phyloP scores from a whole-genome alignment of 2,329 filamentous ascomycete species.

The Ophiostoma piceae region DNA sequence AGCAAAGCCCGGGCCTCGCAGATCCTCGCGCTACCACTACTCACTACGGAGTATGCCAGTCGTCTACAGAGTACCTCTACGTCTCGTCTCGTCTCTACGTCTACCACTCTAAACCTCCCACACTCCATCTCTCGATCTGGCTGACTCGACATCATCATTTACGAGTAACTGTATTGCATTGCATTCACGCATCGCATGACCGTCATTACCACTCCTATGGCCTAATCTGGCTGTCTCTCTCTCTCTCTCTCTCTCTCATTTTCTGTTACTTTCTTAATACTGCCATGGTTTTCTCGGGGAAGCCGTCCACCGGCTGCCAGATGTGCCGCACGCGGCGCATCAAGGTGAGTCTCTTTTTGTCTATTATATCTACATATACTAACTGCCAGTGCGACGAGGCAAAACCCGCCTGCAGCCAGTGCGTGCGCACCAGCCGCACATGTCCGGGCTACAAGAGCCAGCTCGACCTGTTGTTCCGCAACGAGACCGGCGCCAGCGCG shows the following conservation, averaged over 20 bases:
- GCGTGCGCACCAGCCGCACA: conserved; percentile 56
- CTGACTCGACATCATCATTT: too few relatives aligned
- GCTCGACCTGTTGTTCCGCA: conserved; percentile 66
- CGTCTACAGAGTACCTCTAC: too few relatives aligned
- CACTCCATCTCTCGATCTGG: too few relatives aligned
- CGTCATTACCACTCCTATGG: too few relatives aligned
- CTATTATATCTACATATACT: not conserved
- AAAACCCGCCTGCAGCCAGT: conserved; percentile 61
- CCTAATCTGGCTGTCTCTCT: not conserved
- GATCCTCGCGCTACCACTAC: too few relatives aligned
- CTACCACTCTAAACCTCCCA: too few relatives aligned
- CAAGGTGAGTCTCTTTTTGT: conserved; percentile 50
- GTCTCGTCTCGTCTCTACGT: too few relatives aligned
- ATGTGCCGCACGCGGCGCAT: conserved; percentile 69
- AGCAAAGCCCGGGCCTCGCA: too few relatives aligned
- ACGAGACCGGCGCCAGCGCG: conserved; percentile 56
- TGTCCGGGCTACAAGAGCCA: conserved; percentile 67
- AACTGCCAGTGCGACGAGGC: conserved; percentile 57
- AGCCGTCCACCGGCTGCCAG: conserved; percentile 64
- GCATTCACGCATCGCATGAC: too few relatives aligned
- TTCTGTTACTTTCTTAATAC: too few relatives aligned
- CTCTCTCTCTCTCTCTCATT: not conserved
- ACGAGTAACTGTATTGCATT: too few relatives aligned
- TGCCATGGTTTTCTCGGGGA: conserved; percentile 60
- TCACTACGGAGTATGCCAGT: too few relatives aligned